Base-by-base conservation (phyloP, 139 green algal genomes). In the Closterium sp. region DNA sequence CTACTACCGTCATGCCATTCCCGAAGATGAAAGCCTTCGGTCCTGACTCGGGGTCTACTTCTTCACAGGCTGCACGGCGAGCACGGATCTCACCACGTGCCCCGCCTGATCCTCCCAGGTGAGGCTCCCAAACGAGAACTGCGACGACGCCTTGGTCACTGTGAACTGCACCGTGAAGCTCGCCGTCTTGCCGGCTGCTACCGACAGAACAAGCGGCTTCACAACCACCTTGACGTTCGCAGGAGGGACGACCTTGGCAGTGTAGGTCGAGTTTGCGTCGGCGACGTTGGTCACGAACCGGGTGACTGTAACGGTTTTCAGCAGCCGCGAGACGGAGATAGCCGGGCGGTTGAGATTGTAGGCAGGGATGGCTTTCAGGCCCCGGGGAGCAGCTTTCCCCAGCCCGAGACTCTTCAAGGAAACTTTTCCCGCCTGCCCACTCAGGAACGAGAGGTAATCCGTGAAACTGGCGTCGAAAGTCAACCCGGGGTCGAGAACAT, bases 401-500 rank as follows among this genome's bases (percentile, higher is more conserved):
- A 76, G 55, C 9, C 55, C 55, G 7, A 76, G 55, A 76, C 55
- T 76, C 55, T 76, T 76, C 55, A 76, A 28, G 16, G 55, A 76
- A 76, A 76, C 55, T 19, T 76, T 76, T 19, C 55, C 55, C 25
- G 16, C 55, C 12, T 76, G 55, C 12, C 55, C 55, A 19, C 55
- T 76, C 16, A 76, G 55, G 25, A 76, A 76, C 16, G 55, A 76
- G 5, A 76, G 55, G 55, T 76, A 76, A 76, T 91, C 89, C 30
- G 55, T 12, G 9, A 16, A 31, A 25, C 89, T 31, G 23, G 89
- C 69, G 12, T 91, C 89, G 36, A 89, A 91, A 8, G 89, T 83
- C n/a, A 91, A 83, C 64, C 89, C 89, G 9, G 89, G 89, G 16
- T 91, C 89, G 35, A 83, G 43, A 12, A 83, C 89, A 3, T 28